Evolutionary conservation across 2,329 filamentous ascomycete genomes (phyloP).

Genomic region (Malbranchea zuffiana): DNA sequence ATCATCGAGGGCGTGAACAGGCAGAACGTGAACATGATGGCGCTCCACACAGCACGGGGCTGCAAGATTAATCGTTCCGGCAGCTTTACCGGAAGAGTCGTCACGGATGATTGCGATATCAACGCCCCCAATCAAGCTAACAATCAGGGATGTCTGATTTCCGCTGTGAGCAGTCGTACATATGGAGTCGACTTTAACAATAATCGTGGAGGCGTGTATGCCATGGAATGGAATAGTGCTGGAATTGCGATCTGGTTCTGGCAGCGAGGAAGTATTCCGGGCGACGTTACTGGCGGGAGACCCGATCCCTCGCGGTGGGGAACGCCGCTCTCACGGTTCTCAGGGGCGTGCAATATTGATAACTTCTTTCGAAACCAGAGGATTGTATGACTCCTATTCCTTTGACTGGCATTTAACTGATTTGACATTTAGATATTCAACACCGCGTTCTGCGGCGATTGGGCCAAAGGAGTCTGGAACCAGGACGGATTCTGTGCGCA

Average conservation of each 20-base stretch:
- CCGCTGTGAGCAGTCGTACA: slow-evolving; percentile 22
- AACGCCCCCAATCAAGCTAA: slow-evolving; percentile 27
- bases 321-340: slow-evolving; percentile 35
- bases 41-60: slow-evolving; percentile 37
- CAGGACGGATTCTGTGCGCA: not conserved
- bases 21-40: slow-evolving; percentile 35
- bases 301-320: slow-evolving; percentile 39
- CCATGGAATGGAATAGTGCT: slow-evolving; percentile 37
- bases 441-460: slow-evolving; percentile 45
- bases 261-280: slow-evolving; percentile 32
- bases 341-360: slow-evolving; percentile 29
- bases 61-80: slow-evolving; percentile 33
- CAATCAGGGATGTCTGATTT: slow-evolving; percentile 34
- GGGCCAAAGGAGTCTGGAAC: slow-evolving; percentile 33
- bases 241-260: slow-evolving; percentile 45
- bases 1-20: slow-evolving; percentile 43
- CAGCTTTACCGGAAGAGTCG: slow-evolving; percentile 41
- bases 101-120: slow-evolving; percentile 41
- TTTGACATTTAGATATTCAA: slow-evolving; percentile 27
- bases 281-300: slow-evolving; percentile 32
- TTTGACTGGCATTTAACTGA: slow-evolving; percentile 1
- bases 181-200: slow-evolving; percentile 47
- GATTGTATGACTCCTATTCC: slow-evolving; percentile 21
- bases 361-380: slow-evolving; percentile 30
- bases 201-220: slow-evolving; percentile 39